These are phyloP conservation scores for Entomortierella beljakovae DNA, from an alignment of 192 early-diverging fungal species.

Conservation along the genomic window DNA sequence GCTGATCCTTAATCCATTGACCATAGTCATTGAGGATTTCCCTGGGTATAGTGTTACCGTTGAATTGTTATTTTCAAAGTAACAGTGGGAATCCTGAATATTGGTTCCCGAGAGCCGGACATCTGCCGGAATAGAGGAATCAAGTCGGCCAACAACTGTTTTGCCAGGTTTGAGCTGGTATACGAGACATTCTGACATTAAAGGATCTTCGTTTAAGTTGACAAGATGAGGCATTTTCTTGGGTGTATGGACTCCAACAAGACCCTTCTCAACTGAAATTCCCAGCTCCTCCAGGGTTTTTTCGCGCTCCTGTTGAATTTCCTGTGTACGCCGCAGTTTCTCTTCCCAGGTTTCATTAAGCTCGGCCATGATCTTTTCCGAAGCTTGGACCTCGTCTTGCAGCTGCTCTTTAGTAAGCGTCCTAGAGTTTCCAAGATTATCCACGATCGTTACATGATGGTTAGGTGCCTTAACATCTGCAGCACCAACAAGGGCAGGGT, in stretches of 20 bases:
- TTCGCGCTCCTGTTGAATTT: conserved; percentile 80
- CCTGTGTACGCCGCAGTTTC: conserved; percentile 76
- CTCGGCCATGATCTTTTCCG: conserved; percentile 89
- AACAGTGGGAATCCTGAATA: conserved; percentile 76
- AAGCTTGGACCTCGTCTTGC: conserved; percentile 83
- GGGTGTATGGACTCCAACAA: conserved; percentile 81
- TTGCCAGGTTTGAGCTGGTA: conserved; percentile 84
- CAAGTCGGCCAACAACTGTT: conserved; percentile 72
- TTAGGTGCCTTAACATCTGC: conserved; percentile 36
- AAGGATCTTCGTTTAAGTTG: conserved; percentile 91
- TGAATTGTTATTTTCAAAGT: conserved; percentile 74
- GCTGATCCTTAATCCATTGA: conserved; percentile 79
- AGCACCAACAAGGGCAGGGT: conserved; percentile 49
- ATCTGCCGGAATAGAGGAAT: conserved; percentile 53
- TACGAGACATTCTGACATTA: conserved; percentile 91
- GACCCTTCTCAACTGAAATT: conserved; percentile 76
- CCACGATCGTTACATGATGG: conserved; percentile 56
- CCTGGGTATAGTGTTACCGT: conserved; percentile 71
- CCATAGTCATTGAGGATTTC: conserved; percentile 71
- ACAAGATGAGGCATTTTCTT: conserved; percentile 86
- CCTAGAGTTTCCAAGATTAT: conserved; percentile 56
- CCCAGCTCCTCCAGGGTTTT: conserved; percentile 82
- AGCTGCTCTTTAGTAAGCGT: conserved; percentile 66
- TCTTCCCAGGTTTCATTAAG: conserved; percentile 89
- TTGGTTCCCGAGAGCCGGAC: conserved; percentile 73